phyloP scores from a whole-genome alignment of 1,284 basidiomycete species.

The Pseudozyma sp. region DNA sequence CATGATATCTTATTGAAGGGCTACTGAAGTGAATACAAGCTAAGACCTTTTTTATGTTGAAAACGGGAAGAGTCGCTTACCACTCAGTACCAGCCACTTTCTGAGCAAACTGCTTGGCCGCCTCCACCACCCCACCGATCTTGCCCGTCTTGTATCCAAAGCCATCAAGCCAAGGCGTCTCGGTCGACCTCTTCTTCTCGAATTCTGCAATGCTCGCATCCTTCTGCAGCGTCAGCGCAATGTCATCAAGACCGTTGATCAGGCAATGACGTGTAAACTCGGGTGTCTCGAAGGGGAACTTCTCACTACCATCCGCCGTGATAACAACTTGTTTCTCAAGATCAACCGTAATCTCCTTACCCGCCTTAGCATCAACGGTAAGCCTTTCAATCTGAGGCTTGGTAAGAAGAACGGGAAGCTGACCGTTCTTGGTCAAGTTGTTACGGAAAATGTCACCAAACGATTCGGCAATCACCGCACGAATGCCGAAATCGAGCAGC shows the following conservation, averaged over 20 bases:
- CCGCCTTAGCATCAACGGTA: conserved; percentile 58
- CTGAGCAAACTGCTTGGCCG: conserved; percentile 40
- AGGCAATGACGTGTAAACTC: conserved; percentile 64
- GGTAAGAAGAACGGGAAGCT: conserved; percentile 56
- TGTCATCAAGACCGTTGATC: conserved; percentile 65
- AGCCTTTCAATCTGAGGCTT: conserved; percentile 56
- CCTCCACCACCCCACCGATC: conserved; percentile 36
- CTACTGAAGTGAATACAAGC: not conserved
- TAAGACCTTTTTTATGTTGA: not conserved
- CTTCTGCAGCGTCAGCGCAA: conserved; percentile 63
- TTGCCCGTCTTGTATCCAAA: conserved; percentile 50
- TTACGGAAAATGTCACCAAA: conserved; percentile 66
- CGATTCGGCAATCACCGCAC: conserved; percentile 60
- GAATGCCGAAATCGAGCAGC: conserved; percentile 66
- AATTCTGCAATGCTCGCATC: conserved; percentile 54
- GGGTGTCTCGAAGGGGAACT: conserved; percentile 56
- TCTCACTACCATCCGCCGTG: conserved; percentile 52
- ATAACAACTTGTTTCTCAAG: conserved; percentile 59
- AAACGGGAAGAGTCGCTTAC: no score
- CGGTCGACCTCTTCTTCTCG: conserved; percentile 44
- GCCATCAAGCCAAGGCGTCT: conserved; percentile 65
- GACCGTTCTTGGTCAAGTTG: conserved; percentile 67
- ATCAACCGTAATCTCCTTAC: conserved; percentile 62
- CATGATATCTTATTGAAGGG: no score
- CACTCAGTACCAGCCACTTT: conserved; percentile 58